phyloP scores from a whole-genome alignment of 1,284 basidiomycete species.

The Ustilago lituana region DNA sequence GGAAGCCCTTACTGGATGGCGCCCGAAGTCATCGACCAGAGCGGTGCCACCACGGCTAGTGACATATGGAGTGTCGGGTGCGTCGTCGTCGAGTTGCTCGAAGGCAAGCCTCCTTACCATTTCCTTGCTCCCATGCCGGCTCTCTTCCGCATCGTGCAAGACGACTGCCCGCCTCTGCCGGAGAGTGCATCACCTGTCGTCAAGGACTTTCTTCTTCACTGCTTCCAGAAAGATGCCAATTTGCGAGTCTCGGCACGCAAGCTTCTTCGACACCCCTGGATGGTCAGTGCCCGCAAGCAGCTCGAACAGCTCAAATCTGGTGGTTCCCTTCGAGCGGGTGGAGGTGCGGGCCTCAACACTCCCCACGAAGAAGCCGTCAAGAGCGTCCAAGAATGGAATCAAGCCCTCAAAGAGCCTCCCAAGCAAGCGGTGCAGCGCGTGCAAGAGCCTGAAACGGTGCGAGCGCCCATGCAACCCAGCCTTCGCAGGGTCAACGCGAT shows the following conservation, averaged over 20 bases:
- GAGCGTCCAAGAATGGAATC: slow-evolving; percentile 97
- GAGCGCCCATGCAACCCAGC: slow-evolving; percentile 39
- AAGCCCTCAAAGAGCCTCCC: slow-evolving; percentile 84
- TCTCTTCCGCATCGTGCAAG: slow-evolving; percentile 95
- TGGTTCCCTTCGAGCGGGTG: slow-evolving; percentile 69
- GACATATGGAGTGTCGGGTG: slow-evolving; percentile 97
- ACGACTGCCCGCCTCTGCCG: slow-evolving; percentile 93
- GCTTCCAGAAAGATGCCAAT: slow-evolving; percentile 97
- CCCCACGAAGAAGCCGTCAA: slow-evolving; percentile 88
- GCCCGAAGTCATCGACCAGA: slow-evolving; percentile 73
- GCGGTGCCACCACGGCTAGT: slow-evolving; percentile 92
- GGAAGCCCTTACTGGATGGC: slow-evolving; percentile 67
- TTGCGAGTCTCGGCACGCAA: slow-evolving; percentile 92
- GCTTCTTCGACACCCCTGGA: slow-evolving; percentile 92
- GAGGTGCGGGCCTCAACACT: slow-evolving; percentile 22
- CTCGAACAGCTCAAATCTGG: slow-evolving; percentile 70
- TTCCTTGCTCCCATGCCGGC: slow-evolving; percentile 97
- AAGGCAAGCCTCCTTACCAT: slow-evolving; percentile 95
- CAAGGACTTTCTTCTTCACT: slow-evolving; percentile 94
- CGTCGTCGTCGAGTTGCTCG: slow-evolving; percentile 93
- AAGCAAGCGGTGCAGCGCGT: slow-evolving; percentile 26
- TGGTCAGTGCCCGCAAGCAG: slow-evolving; percentile 83
- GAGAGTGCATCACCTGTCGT: slow-evolving; percentile 89
- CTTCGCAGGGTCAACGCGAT: slow-evolving; percentile 44
- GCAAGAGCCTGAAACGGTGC: slow-evolving; percentile 32